Percentiles rank a stretch among this genome's conserved stretches.
Evolutionary conservation across 345 rosid genomes (phyloP).

Genomic region (Balakata baccata): DNA sequence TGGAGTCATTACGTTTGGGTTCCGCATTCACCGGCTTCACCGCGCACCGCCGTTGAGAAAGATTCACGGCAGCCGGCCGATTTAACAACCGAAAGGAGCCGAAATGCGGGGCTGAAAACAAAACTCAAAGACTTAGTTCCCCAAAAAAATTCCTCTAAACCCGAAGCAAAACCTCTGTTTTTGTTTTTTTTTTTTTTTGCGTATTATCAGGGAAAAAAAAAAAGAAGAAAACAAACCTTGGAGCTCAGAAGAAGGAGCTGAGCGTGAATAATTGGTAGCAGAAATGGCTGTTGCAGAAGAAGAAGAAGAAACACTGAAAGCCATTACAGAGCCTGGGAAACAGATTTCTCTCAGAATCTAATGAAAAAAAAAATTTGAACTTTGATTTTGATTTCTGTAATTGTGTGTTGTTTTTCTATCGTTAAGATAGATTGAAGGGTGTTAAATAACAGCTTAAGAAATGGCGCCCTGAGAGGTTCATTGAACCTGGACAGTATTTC

Average conservation of each 20-base stretch:
- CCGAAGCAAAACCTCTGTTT: neutral
- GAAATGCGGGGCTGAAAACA: conserved; percentile 46
- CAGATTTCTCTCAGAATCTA: neutral
- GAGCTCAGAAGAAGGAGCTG: conserved; percentile 33
- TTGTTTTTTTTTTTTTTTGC: no score
- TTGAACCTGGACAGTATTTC: conserved; percentile 53
- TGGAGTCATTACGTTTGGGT: conserved; percentile 49
- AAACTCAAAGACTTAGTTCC: conserved; percentile 9
- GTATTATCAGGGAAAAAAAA: neutral
- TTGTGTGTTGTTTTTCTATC: neutral
- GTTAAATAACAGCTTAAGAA: conserved; percentile 41
- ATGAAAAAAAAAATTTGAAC: neutral
- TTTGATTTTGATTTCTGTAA: neutral
- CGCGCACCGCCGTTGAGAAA: conserved; percentile 37
- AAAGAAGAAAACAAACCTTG: conserved; percentile 32
- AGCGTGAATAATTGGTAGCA: conserved; percentile 35
- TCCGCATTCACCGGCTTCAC: conserved; percentile 57
- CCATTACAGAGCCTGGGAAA: conserved; percentile 27
- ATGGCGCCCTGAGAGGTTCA: conserved; percentile 20
- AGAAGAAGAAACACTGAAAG: conserved; percentile 34
- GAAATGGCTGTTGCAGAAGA: conserved; percentile 42
- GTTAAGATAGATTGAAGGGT: neutral
- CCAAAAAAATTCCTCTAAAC: conserved; percentile 15
- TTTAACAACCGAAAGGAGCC: conserved; percentile 49
- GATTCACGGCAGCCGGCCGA: conserved; percentile 40